Evolutionary conservation across 768 basidiomycete genomes (phyloP), one percentile per base, ranked within the genome.

Genomic region (Termitomyces sp.): DNA sequence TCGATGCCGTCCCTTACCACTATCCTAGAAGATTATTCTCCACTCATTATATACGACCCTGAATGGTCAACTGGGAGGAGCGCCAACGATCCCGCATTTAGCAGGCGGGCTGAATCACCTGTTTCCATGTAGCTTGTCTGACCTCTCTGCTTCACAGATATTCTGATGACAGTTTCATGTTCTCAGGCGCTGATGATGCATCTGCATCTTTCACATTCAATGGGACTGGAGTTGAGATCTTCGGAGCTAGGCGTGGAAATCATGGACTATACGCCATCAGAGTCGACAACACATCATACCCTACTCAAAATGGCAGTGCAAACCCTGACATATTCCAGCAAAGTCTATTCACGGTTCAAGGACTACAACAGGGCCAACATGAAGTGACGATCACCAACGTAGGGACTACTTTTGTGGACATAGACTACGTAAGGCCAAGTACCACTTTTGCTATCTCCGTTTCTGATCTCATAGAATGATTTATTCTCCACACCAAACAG

Each of bases 351-450:
- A 69, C 68, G 5, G 61, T 55, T 1, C 67, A 69, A 27, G 61
- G 66, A 3, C 64, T 82, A 49, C 42, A 54, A 3, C 66, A 74
- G 41, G 73, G 60, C 4, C 51, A 40, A 29, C 82, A 83, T 58
- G 66, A 65, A 0, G 67, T 82, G 6, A 73, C 67, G 5, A 69
- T 77, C 27, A 63, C 67, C 2, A 75, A 74, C 50, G 43, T 59
- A 32, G 69, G 64, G 4, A 53, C 54, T 3, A 60, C 53, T 5
- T 69, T 64, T 44, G 62, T 83, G 45, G 82, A 81, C 59, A 66
- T 84, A 25, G 82, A 84, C 54, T 80, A 75, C 59, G 81, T 81
- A 54, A 40, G 75, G 42, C 23, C n/a, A n/a, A n/a, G n/a, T n/a
- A n/a, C n/a, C n/a, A n/a, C n/a, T n/a, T n/a, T n/a, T 23, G 23